Evolutionary conservation across 1,284 basidiomycete genomes (phyloP), one percentile per base, ranked within the genome.

Genomic region (Fomitopsis palustris): DNA sequence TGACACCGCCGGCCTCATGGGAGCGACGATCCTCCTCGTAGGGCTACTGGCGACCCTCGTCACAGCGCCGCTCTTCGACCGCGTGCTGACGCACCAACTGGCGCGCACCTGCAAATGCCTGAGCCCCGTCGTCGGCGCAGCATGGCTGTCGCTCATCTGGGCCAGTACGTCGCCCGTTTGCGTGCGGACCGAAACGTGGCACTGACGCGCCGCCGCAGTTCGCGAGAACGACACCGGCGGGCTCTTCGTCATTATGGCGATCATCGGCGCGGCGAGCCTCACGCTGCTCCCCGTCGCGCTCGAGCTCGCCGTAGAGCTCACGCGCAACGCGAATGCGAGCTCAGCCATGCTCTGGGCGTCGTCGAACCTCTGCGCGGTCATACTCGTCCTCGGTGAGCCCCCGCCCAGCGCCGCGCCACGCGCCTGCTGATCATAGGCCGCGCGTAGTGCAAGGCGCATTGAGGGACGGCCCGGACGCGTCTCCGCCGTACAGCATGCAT

Each of bases 131-230:
- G 75, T 88, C 10, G 85, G 78, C 9, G 77, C 68, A 0, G 77
- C 77, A 21, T 93, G 90, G 88, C 71, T 92, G 21, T 82, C 83
- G 10, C 73, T 93, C 12, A 86, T 93, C 41, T 93, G 89, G 89
- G 89, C 86, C 52, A 82, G 90, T 89, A 66, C 29, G 81, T 70
- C 35, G 35, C 35, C 12, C 35, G 6, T 14, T 25, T 9, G n/a
- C 21, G 38, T 19, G 3, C 12, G 6, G 0, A 27, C 52, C 29
- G 52, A 23, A 25, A 33, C 27, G 47, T 51, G 8, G 16, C 38
- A 17, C 14, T 41, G 17, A 55, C 6, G 4, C 33, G 54, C 6
- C 25, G 39, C 14, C 51, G 10, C 31, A 86, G 90, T 87, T 27
- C 81, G 78, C 61, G 82, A 81, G 4, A 65, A 86, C 63, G 84